Percentiles rank a stretch among this genome's conserved stretches.
Evolutionary conservation across 164 flowering plant genomes (phyloP).

Genomic region (Chloranthus sessilifolius): DNA sequence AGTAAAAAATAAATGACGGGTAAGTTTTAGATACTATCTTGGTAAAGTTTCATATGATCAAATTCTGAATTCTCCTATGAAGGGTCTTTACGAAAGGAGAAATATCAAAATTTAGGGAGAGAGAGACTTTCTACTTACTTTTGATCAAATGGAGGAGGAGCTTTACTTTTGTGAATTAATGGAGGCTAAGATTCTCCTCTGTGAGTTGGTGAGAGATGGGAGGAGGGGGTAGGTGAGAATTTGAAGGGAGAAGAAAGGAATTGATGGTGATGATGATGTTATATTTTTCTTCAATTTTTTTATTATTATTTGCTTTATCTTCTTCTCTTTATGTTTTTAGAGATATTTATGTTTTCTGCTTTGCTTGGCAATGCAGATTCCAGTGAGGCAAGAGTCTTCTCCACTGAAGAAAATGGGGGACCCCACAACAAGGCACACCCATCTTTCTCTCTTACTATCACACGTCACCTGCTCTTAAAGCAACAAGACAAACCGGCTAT

Average conservation of each 20-base stretch:
- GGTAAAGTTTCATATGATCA: too few relatives aligned
- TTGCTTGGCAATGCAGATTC: conserved; percentile 72
- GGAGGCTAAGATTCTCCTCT: too few relatives aligned
- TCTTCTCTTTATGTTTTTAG: conserved; percentile 4
- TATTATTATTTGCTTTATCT: conserved; percentile 9
- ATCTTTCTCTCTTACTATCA: conserved; percentile 18
- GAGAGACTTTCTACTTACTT: too few relatives aligned
- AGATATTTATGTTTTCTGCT: conserved; percentile 27
- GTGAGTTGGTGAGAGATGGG: conserved; percentile 11
- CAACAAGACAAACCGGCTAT: conserved; percentile 4
- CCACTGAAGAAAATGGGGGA: conserved; percentile 37
- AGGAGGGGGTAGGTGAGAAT: conserved; percentile 32
- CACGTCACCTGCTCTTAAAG: conserved; percentile 9
- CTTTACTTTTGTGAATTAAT: too few relatives aligned
- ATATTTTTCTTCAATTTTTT: conserved; percentile 15
- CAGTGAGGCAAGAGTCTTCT: conserved; percentile 24
- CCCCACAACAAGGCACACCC: conserved; percentile 30
- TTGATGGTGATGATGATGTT: conserved; percentile 29
- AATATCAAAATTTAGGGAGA: neutral
- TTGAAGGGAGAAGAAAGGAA: conserved; percentile 14
- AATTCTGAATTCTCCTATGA: too few relatives aligned
- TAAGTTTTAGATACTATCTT: too few relatives aligned
- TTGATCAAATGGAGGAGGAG: too few relatives aligned
- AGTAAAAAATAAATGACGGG: neutral
- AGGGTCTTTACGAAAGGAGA: conserved; percentile 6